phyloP scores from a whole-genome alignment of 805 yeast species.

The Candida berthetii region DNA sequence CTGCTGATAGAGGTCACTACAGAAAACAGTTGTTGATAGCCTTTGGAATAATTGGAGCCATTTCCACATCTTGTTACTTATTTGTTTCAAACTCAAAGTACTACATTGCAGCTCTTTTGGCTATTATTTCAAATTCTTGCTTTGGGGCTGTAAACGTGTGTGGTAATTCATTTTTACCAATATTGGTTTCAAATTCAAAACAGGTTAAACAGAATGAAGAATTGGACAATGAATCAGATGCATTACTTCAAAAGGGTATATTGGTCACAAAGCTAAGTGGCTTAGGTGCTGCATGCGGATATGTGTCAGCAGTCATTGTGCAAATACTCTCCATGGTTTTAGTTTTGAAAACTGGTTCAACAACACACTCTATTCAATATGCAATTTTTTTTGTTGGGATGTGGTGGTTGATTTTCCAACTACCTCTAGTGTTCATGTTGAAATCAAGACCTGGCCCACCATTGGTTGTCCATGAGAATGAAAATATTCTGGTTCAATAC shows the following conservation, averaged over 20 bases:
- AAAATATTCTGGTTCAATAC: slow-evolving; percentile 23
- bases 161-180: slow-evolving; percentile 69
- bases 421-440: slow-evolving; percentile 49
- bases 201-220: slow-evolving; percentile 4
- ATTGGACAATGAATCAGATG: not conserved
- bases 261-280: slow-evolving; percentile 54
- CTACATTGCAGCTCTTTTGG: slow-evolving; percentile 47
- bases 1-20: slow-evolving; percentile 57
- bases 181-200: slow-evolving; percentile 41
- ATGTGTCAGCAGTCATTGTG: slow-evolving; percentile 60
- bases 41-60: slow-evolving; percentile 55
- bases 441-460: slow-evolving; percentile 37
- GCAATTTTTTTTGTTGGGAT: slow-evolving; percentile 61
- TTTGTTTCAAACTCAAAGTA: slow-evolving; percentile 32
- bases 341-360: slow-evolving; percentile 32
- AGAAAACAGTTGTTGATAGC: slow-evolving; percentile 48
- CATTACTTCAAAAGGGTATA: slow-evolving; percentile 21
- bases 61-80: slow-evolving; percentile 42
- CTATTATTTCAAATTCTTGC: slow-evolving; percentile 58
- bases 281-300: slow-evolving; percentile 65
- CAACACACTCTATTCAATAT: slow-evolving; percentile 39
- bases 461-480: slow-evolving; percentile 16
- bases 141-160: slow-evolving; percentile 79
- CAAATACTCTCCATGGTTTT: slow-evolving; percentile 54
- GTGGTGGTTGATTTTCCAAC: slow-evolving; percentile 74